A percentile compares a stretch with the other conserved stretches of the same genome.
Evolutionary conservation across 768 basidiomycete genomes (phyloP).

Genomic region (Suillus subalutaceus): DNA sequence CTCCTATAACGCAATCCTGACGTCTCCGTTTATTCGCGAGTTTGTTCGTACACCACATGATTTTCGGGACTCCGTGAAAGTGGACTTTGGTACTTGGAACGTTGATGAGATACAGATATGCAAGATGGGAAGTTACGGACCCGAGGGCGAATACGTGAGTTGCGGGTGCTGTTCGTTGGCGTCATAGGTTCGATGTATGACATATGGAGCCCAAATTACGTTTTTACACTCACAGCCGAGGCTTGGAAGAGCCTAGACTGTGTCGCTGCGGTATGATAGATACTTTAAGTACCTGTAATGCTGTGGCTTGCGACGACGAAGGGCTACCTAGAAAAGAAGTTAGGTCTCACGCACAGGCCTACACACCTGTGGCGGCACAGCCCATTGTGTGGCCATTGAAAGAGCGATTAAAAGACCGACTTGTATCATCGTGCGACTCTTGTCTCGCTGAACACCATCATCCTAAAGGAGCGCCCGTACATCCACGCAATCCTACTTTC

Average conservation of each 20-base stretch:
- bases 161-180: slow-evolving; percentile 29
- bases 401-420: slow-evolving; percentile 38
- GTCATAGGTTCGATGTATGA: slow-evolving; percentile 8
- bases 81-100: slow-evolving; percentile 55
- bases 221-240: background rate
- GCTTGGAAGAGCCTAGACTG: background rate
- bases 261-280: background rate
- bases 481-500: slow-evolving; percentile 33
- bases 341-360: slow-evolving; percentile 21
- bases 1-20: slow-evolving; percentile 41
- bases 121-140: slow-evolving; percentile 69
- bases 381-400: slow-evolving; percentile 29
- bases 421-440: slow-evolving; percentile 41
- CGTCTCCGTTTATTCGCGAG: slow-evolving; percentile 26
- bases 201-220: background rate
- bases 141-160: slow-evolving; percentile 63
- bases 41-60: slow-evolving; percentile 12
- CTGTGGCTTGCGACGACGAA: background rate
- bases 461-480: slow-evolving; percentile 38
- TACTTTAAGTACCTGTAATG: background rate
- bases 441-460: slow-evolving; percentile 43
- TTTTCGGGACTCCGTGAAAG: slow-evolving; percentile 29
- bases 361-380: slow-evolving; percentile 38
- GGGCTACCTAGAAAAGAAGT: background rate
- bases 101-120: slow-evolving; percentile 67